Base-by-base conservation (phyloP, 1,284 basidiomycete genomes). In the Apiotrichum laibachii region DNA sequence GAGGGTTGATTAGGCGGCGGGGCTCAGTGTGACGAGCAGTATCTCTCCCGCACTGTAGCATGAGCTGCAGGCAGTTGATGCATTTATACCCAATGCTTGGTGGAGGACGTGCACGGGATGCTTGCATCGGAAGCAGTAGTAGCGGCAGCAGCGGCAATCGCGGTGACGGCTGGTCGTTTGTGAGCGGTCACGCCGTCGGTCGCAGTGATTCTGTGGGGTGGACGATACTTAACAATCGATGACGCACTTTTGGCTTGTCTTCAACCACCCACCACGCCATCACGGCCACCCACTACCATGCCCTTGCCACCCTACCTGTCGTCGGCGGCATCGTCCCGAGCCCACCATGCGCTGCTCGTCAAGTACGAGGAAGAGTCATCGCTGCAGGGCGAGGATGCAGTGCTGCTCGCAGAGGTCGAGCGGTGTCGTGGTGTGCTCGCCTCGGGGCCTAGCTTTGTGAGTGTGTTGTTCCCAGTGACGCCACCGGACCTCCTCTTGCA, bases 311-410 rank as follows among this genome's bases (percentile, higher is more conserved):
- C 73, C 9, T 77, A 72, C 53, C 62, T 77, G 21, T 72, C 67
- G 13, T 74, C 73, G 7, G 70, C 69, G 2, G 73, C 75, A 7
- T 71, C 69, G n/a, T 75, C 72, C 8, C 56, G 73, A 46, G 63
- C 72, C 1, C 75, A 77, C 63, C 72, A 77, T 61, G 68, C 70
- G 7, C 57, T 75, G 21, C 59, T 76, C 11, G 69, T 66, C 12
- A 64, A 56, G 51, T 67, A 76, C 15, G 62, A 75, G 21, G 64
- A 60, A 12, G 67, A 69, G 1, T 35, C 19, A 22, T 67, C 67
- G 8, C n/a, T 40, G 10, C 66, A 69, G 34, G 73, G 71, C 49
- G 66, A 70, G 22, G 68, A 73, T 18, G 61, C 61, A 22, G 64
- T 71, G 35, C 59, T 72, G 0, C 11, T 13, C 0, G 47, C 50